These are phyloP conservation scores for Suillus discolor DNA, from an alignment of 768 basidiomycete genomes.

Conservation along the genomic window DNA sequence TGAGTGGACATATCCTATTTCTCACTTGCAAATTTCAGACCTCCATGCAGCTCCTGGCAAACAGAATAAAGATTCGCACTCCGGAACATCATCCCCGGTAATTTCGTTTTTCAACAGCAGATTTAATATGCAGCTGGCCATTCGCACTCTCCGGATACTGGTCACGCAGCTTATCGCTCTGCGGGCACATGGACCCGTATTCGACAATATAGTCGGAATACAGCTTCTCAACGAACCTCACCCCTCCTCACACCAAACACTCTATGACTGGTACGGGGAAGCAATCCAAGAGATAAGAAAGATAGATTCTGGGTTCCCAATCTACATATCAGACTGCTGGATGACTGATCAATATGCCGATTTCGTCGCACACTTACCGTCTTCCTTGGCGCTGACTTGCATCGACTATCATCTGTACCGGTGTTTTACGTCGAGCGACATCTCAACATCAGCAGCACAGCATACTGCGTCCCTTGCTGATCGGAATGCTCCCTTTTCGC, in stretches of 20 bases:
- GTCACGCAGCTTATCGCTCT: conserved; percentile 39
- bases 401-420: conserved; percentile 86
- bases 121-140: conserved; percentile 48
- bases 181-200: conserved; percentile 50
- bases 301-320: conserved; percentile 57
- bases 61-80: conserved; percentile 70
- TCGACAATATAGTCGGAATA: conserved; percentile 54
- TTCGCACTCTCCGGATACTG: conserved; percentile 50
- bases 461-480: conserved; percentile 55
- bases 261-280: conserved; percentile 65
- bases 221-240: conserved; percentile 65
- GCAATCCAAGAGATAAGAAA: conserved; percentile 55
- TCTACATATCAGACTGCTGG: conserved; percentile 82
- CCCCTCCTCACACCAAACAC: conserved; percentile 47
- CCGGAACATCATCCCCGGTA: conserved; percentile 54
- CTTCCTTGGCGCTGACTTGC: conserved; percentile 46
- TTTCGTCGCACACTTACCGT: conserved; percentile 44
- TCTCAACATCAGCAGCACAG: conserved; percentile 48
- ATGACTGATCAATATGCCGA: conserved; percentile 62
- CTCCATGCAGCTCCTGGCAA: conserved; percentile 77
- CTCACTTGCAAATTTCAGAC: conserved; percentile 44
- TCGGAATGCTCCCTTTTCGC: conserved; percentile 39
- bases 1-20: conserved; percentile 15
- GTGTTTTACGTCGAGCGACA: conserved; percentile 70
- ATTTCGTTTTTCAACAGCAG: conserved; percentile 51